Percentiles rank a stretch among this genome's conserved stretches.
These are phyloP conservation scores for Russula griseocarnosa DNA, from an alignment of 768 basidiomycete genomes.

Conservation along the genomic window DNA sequence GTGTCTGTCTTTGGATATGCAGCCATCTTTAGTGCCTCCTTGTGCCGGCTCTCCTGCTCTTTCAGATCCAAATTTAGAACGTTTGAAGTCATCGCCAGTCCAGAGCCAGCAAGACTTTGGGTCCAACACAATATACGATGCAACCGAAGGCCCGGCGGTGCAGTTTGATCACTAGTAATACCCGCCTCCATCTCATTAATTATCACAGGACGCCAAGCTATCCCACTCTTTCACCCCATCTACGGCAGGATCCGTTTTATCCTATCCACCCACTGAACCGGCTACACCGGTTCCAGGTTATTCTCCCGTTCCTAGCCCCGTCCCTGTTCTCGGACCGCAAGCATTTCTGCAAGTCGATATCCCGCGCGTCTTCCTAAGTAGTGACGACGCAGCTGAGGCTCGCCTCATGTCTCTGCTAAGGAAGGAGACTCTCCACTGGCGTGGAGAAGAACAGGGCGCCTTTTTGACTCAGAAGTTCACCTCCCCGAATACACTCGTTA, in stretches of 20 bases:
- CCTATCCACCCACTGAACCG: constrained; percentile 17
- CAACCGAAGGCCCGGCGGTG: background rate
- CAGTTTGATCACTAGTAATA: background rate
- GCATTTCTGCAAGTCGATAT: constrained; percentile 2
- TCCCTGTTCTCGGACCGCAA: background rate
- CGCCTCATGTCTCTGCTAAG: constrained; percentile 11
- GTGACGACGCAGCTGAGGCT: constrained; percentile 15
- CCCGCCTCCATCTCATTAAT: background rate
- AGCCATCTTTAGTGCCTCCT: background rate
- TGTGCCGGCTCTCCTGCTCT: background rate
- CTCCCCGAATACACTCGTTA: constrained; percentile 1
- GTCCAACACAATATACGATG: background rate
- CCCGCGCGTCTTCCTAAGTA: constrained; percentile 2
- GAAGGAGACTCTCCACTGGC: constrained; percentile 4
- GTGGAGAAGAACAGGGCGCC: background rate
- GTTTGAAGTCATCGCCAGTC: background rate
- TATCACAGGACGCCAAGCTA: background rate
- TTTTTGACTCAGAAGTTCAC: background rate
- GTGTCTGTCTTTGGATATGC: constrained; percentile 3
- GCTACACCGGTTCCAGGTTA: constrained; percentile 4
- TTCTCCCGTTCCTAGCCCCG: constrained; percentile 7
- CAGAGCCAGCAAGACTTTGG: too few species aligned
- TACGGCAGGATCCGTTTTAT: background rate
- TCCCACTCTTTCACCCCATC: background rate
- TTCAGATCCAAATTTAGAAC: background rate